Percentiles rank a stretch among this genome's conserved stretches.
Conservation (phyloP, 108 stramenopile species). For the Cyclotella sp. region DNA sequence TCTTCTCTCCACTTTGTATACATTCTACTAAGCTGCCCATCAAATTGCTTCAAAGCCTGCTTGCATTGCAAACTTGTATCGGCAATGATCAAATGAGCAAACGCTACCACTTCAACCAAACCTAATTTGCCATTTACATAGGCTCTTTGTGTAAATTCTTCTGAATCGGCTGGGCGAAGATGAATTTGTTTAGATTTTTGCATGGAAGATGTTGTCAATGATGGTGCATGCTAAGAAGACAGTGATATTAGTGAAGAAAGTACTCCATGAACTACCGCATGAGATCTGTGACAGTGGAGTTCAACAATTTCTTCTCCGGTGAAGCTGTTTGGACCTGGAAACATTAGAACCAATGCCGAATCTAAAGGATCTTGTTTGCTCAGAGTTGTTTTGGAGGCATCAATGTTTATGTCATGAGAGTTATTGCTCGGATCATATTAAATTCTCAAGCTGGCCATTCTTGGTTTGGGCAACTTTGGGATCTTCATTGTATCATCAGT, state of each 20-base stretch:
- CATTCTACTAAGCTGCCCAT: conserved; percentile 71
- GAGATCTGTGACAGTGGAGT: conserved; percentile 95
- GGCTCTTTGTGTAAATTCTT: conserved; percentile 97
- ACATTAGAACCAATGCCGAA: conserved; percentile 79
- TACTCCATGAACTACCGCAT: conserved; percentile 86
- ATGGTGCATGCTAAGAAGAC: neutral
- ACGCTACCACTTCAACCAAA: conserved; percentile 93
- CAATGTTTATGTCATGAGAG: neutral
- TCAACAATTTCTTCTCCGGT: conserved; percentile 98
- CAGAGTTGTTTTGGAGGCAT: neutral
- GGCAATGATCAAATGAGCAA: conserved; percentile 92
- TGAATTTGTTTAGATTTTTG: conserved; percentile 1
- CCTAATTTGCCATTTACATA: conserved; percentile 89
- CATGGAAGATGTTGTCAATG: conserved; percentile 8
- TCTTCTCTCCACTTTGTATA: conserved; percentile 86
- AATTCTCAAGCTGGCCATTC: conserved; percentile 69
- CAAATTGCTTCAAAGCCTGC: conserved; percentile 91
- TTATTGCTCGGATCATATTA: conserved; percentile 55
- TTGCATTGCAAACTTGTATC: conserved; percentile 89
- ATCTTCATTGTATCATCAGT: neutral
- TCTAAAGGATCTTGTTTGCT: conserved; percentile 58
- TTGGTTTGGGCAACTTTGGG: conserved; percentile 57
- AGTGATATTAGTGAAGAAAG: conserved; percentile 57
- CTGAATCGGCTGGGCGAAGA: conserved; percentile 88
- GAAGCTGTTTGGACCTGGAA: conserved; percentile 89